A percentile compares a stretch with the other conserved stretches of the same genome.
phyloP scores from a whole-genome alignment of 352 stramenopile genomes.

The Pythium diclinum region DNA sequence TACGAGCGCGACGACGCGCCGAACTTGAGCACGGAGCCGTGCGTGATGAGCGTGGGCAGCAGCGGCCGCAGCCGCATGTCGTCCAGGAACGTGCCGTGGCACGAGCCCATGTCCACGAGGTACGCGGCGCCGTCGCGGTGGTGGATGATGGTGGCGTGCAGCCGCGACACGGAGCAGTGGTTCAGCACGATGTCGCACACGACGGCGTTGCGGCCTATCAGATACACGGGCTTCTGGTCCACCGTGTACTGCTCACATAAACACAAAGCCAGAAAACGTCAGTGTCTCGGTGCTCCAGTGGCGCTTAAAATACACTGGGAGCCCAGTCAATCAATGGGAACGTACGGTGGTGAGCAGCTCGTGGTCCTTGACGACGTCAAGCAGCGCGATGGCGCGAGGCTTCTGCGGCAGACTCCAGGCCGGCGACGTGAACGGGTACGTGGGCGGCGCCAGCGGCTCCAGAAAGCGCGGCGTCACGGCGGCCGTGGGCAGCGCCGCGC shows the following conservation, averaged over 20 bases:
- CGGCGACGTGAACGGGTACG: conserved; percentile 61
- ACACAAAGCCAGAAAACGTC: conserved; percentile 7
- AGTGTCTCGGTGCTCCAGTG: not conserved
- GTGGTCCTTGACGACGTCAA: conserved; percentile 84
- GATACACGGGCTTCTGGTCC: conserved; percentile 70
- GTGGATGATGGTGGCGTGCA: conserved; percentile 73
- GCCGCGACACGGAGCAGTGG: conserved; percentile 80
- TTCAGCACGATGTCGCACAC: conserved; percentile 80
- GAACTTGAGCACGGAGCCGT: conserved; percentile 70
- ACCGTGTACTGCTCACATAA: conserved; percentile 50
- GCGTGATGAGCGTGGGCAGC: conserved; percentile 63
- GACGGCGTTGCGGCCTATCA: conserved; percentile 70
- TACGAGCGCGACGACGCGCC: conserved; percentile 76
- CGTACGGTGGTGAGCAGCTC: conserved; percentile 72
- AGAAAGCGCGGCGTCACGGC: conserved; percentile 58
- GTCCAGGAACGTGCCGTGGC: conserved; percentile 77
- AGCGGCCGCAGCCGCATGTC: conserved; percentile 51
- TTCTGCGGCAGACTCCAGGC: conserved; percentile 50
- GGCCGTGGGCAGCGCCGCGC: conserved; percentile 27
- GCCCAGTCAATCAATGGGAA: not conserved
- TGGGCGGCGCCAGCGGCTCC: conserved; percentile 58
- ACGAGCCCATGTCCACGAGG: conserved; percentile 72
- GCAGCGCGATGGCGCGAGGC: conserved; percentile 51
- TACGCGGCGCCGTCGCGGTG: conserved; percentile 74
- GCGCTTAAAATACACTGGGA: no score